These are phyloP conservation scores for Sedum album DNA, from an alignment of 164 flowering plant genomes.

Conservation along the genomic window DNA sequence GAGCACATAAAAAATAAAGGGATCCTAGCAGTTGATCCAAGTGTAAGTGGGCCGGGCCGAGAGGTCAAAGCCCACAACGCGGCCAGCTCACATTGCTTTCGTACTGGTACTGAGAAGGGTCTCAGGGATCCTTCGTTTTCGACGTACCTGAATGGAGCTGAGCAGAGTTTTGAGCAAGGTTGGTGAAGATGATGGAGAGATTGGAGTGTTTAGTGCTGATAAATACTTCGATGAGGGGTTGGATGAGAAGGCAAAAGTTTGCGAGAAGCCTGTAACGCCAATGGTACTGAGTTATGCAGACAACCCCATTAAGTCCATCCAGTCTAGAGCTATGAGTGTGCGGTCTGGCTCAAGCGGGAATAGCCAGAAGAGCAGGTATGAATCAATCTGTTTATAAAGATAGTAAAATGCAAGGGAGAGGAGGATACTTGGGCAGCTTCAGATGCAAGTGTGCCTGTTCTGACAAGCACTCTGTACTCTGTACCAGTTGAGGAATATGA, in stretches of 20 bases:
- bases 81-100: too few relatives aligned
- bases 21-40: too few relatives aligned
- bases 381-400: constrained; percentile 15
- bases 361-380: constrained; percentile 32
- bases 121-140: background rate
- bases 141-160: background rate
- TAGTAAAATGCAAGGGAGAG: constrained; percentile 15
- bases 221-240: constrained; percentile 38
- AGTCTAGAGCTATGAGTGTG: constrained; percentile 30
- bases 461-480: constrained; percentile 46
- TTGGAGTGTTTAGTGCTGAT: constrained; percentile 46
- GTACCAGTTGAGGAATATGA: constrained; percentile 13
- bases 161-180: constrained; percentile 1
- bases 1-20: too few relatives aligned
- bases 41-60: too few relatives aligned
- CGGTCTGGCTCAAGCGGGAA: constrained; percentile 29
- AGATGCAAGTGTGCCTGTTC: constrained; percentile 48
- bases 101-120: background rate
- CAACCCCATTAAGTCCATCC: too few relatives aligned
- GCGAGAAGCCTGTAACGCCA: constrained; percentile 7
- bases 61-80: too few relatives aligned
- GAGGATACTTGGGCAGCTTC: constrained; percentile 20
- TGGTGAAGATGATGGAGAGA: constrained; percentile 24
- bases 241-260: too few relatives aligned
- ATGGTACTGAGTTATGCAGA: too few relatives aligned